phyloP scores from a whole-genome alignment of 495 filamentous ascomycete species.

The Xylaria longipes region DNA sequence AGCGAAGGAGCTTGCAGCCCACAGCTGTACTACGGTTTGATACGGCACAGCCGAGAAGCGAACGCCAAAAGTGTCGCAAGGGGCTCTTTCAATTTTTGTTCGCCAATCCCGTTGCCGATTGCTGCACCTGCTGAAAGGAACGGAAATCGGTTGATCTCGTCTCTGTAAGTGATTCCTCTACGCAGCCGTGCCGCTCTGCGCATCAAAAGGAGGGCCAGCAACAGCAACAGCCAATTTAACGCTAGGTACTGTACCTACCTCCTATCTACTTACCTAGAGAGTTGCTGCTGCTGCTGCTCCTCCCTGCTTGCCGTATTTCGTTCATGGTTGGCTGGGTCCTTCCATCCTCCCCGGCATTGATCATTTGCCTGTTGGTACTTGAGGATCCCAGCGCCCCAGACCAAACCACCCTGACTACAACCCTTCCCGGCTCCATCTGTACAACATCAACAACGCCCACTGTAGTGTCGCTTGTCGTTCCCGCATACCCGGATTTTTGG shows the following conservation, averaged over 20 bases:
- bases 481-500: constrained; percentile 2
- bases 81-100: background rate
- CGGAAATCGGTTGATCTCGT: constrained; percentile 3
- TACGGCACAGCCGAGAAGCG: background rate
- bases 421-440: background rate
- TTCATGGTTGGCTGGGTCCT: background rate
- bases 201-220: background rate
- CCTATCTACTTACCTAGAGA: background rate
- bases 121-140: background rate
- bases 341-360: background rate
- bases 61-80: constrained; percentile 8
- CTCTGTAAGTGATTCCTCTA: background rate
- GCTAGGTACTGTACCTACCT: background rate
- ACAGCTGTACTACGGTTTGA: background rate
- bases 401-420: background rate
- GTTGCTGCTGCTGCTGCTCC: background rate
- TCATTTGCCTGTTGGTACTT: background rate
- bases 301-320: background rate
- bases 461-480: constrained; percentile 1
- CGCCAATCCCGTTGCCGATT: constrained; percentile 9
- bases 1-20: background rate
- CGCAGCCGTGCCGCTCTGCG: background rate
- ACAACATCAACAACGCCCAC: constrained; percentile 2
- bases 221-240: background rate
- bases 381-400: too few species aligned